Evolutionary conservation across 495 filamentous ascomycete genomes (phyloP).

Genomic region (Massariosphaeria phaeospora): DNA sequence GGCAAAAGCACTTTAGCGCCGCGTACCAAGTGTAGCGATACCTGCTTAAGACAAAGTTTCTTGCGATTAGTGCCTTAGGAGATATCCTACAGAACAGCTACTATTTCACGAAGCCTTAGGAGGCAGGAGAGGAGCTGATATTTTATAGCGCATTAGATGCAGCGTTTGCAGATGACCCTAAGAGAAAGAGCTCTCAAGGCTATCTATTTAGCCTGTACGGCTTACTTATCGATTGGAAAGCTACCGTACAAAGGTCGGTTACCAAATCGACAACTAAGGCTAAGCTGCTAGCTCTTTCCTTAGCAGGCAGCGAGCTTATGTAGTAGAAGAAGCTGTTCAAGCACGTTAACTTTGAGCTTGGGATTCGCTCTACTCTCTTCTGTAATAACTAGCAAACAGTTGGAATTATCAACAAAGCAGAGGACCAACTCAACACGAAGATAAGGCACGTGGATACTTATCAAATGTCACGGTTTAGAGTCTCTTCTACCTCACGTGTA

Average conservation of each 20-base stretch:
- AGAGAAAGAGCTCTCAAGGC: constrained; percentile 18
- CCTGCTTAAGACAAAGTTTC: constrained; percentile 10
- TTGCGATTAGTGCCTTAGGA: constrained; percentile 4
- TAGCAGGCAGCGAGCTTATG: constrained; percentile 19
- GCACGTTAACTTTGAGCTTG: constrained; percentile 2
- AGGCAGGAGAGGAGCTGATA: too few species aligned
- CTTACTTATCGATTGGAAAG: constrained; percentile 29
- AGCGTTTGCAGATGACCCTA: constrained; percentile 9
- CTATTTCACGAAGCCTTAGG: too few species aligned
- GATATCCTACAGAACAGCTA: not conserved
- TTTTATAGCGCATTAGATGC: constrained; percentile 20
- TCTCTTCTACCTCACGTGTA: too few species aligned
- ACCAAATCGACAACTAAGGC: constrained; percentile 37
- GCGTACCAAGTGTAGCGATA: constrained; percentile 1
- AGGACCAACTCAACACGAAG: constrained; percentile 1
- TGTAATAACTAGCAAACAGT: constrained; percentile 24
- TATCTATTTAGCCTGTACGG: constrained; percentile 34
- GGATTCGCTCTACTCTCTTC: not conserved
- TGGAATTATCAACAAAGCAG: constrained; percentile 2
- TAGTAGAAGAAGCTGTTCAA: constrained; percentile 13
- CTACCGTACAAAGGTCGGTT: constrained; percentile 31
- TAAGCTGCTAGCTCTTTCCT: constrained; percentile 26
- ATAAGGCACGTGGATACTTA: constrained; percentile 22
- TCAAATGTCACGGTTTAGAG: too few species aligned
- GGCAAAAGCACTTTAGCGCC: not conserved